Evolutionary conservation across 345 rosid genomes (phyloP), one percentile per base, ranked within the genome.

Genomic region (Eucalyptus polybractea): DNA sequence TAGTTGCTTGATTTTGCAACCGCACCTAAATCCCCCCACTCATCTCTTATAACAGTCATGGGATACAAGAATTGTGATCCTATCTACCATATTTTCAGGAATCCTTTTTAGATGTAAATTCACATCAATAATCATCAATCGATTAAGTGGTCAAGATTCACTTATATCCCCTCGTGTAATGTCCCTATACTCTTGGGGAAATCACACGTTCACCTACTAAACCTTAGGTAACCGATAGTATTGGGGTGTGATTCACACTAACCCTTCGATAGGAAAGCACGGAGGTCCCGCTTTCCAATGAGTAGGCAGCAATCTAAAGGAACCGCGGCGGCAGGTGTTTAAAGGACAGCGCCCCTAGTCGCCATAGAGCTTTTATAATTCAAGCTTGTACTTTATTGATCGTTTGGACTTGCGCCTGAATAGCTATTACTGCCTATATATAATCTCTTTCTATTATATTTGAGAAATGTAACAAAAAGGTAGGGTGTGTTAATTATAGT

Each of bases 241-340:
- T 10, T 56, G 29, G 62, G 29, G 62, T 56, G 62, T 56, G 62
- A 22, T 24, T 56, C 29, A 56, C 62, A 9, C 29, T 24, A 56
- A 24, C 58, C 58, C 58, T 9, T 56, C 6, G 0, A 56, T 24
- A 56, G 6, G 47, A 44, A 44, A 44, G 29, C 62, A 56, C 13
- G 1, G 6, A 56, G 27, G 29, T 56, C 29, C 29, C 0, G 3
- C 62, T 56, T 56, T 10, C 29, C 29, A 25, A 56, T 56, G 62
- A 56, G 29, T 25, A 8, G 62, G 62, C 4, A 5, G 29, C 6
- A 25, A 1, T 25, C 13, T 22, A 3, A 56, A 56, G 29, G 62
- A 53, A 12, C 29, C 4, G 6, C 3, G 2, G 3, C 2, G 1
- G 3, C 29, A 56, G 2, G 62, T 4, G 62, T 56, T 56, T 56